Percentiles rank a stretch among this genome's conserved stretches.
These are phyloP conservation scores for Talaromyces sp. DNA, from an alignment of 2,329 filamentous ascomycete genomes.

Conservation along the genomic window DNA sequence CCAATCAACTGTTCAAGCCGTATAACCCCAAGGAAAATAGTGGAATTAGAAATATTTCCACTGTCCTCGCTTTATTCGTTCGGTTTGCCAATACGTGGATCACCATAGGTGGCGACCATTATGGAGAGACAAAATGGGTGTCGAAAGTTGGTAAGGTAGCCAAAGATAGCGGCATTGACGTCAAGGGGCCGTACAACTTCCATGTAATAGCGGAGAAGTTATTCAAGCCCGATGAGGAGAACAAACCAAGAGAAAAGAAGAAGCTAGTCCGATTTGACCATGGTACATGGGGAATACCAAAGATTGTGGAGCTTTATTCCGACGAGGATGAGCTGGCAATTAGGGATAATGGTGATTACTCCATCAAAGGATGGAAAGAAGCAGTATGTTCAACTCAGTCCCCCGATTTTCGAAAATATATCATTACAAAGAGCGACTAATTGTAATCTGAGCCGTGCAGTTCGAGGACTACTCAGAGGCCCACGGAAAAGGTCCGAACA, in stretches of 20 bases:
- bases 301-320: background rate
- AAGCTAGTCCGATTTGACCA: slow-evolving; percentile 1
- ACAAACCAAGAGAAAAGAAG: background rate
- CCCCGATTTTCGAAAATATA: background rate
- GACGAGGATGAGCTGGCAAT: slow-evolving; percentile 9
- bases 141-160: slow-evolving; percentile 8
- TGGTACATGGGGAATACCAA: background rate
- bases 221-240: background rate
- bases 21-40: background rate
- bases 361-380: slow-evolving; percentile 12
- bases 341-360: slow-evolving; percentile 11
- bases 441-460: background rate
- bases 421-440: background rate
- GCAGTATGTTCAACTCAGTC: background rate
- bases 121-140: slow-evolving; percentile 14
- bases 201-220: background rate
- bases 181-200: slow-evolving; percentile 14
- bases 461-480: slow-evolving; percentile 9
- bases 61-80: slow-evolving; percentile 11
- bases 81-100: slow-evolving; percentile 4
- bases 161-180: background rate
- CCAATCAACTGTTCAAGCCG: slow-evolving; percentile 2
- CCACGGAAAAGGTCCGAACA: background rate
- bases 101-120: slow-evolving; percentile 4
- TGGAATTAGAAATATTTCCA: slow-evolving; percentile 5